Evolutionary conservation across 306 rosid species (phyloP), one percentile per base, ranked within the genome.

Genomic region (Rubus parviflorus): DNA sequence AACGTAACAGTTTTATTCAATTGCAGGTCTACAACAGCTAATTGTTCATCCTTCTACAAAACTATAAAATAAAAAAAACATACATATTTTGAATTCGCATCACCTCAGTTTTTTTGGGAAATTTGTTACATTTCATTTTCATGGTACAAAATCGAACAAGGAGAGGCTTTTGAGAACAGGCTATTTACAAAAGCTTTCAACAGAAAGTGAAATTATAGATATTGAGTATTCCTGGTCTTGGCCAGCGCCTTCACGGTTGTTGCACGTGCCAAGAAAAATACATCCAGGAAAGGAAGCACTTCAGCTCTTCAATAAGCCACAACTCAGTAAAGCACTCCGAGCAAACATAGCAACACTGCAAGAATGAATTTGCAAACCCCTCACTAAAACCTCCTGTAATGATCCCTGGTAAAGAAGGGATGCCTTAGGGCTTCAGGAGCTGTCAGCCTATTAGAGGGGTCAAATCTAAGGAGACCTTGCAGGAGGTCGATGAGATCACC

Each of bases 401-500:
- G 83, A 78, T 90, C 96, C 87, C 92, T 78, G 53, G 80, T 79
- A 73, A 92, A 88, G 80, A 92, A 92, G 12, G 97, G 86, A 53
- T 92, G 96, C 70, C 92, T 84, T 0, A 92, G 83, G 72, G 96
- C 97, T 74, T 90, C 90, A 48, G 80, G 74, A 13, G 97, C 96
- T 22, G 92, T 85, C 25, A 88, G 47, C 78, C 97, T 85, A 78
- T 83, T 89, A 23, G 79, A 78, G 20, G 97, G 96, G 65, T 92
- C 97, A 67, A 70, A 87, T 81, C 85, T 86, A 74, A 92, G 97
- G 42, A 92, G 85, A 17, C 92, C 96, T 81, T 92, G 97, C 79
- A 92, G 78, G 8, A 92, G 92, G 81, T 92, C 92, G 9, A 90
- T 90, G 65, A 92, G 93, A 83, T 92, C 93, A 16, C 97, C 97